Evolutionary conservation across 805 yeast genomes (phyloP).

Genomic region (Wickerhamiella vanderwaltii): DNA sequence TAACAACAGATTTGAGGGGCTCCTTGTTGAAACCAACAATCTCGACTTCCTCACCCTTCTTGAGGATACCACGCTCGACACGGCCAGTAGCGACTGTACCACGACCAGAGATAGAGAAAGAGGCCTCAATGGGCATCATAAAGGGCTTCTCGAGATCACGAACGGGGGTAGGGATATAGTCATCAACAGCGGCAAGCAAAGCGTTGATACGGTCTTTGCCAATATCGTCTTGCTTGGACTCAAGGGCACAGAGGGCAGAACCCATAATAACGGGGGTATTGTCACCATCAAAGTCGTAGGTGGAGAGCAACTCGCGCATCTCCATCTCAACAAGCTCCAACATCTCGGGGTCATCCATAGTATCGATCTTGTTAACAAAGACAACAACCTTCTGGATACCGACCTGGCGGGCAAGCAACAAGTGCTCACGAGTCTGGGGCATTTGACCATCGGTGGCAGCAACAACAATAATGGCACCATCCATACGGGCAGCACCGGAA

Average conservation of each 20-base stretch:
- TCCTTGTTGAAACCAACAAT: constrained; percentile 82
- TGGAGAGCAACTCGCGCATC: constrained; percentile 88
- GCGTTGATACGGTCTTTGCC: constrained; percentile 76
- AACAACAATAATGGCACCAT: constrained; percentile 97
- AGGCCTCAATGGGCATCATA: constrained; percentile 94
- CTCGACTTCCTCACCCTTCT: constrained; percentile 98
- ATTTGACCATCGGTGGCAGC: constrained; percentile 99
- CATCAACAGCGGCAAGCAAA: constrained; percentile 86
- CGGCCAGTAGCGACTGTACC: constrained; percentile 99
- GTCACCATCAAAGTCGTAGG: constrained; percentile 97
- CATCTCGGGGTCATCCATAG: constrained; percentile 98
- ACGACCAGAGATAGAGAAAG: constrained; percentile 97
- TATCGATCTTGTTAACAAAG: constrained; percentile 95
- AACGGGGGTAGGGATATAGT: constrained; percentile 86
- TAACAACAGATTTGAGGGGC: constrained; percentile 85
- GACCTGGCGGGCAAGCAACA: constrained; percentile 96
- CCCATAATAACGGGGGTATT: constrained; percentile 97
- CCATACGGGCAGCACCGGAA: constrained; percentile 99
- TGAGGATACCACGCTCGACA: constrained; percentile 94
- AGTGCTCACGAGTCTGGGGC: constrained; percentile 99
- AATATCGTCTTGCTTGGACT: constrained; percentile 76
- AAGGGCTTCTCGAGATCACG: constrained; percentile 96
- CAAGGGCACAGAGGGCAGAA: constrained; percentile 93
- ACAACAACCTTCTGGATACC: constrained; percentile 98
- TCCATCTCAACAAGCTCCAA: constrained; percentile 99